Evolutionary conservation across 2,329 filamentous ascomycete species (phyloP).

Genomic region (Endothia cerciana): DNA sequence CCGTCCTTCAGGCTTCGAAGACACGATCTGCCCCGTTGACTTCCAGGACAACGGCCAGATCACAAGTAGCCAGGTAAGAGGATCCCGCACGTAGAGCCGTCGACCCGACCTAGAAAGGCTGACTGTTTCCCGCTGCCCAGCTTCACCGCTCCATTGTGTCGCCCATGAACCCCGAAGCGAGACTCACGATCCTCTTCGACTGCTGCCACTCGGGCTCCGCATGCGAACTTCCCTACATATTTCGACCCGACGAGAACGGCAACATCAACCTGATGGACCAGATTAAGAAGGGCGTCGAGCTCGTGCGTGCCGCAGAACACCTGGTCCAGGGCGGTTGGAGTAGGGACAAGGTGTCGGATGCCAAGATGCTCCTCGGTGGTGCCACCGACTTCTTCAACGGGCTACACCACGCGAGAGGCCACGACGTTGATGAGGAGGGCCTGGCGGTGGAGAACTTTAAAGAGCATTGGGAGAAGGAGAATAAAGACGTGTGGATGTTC

Average conservation of each 20-base stretch:
- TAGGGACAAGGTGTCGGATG: slow-evolving; percentile 51
- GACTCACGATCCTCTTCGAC: slow-evolving; percentile 61
- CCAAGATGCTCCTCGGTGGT: slow-evolving; percentile 55
- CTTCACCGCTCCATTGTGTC: slow-evolving; percentile 58
- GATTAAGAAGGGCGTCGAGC: slow-evolving; percentile 52
- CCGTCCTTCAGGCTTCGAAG: slow-evolving; percentile 46
- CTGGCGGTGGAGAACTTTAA: slow-evolving; percentile 48
- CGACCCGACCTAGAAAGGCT: neutral
- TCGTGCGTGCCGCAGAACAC: slow-evolving; percentile 53
- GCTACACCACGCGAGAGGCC: slow-evolving; percentile 48
- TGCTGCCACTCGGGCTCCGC: slow-evolving; percentile 66
- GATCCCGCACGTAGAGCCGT: neutral
- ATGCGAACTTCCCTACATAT: slow-evolving; percentile 62
- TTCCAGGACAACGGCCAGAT: slow-evolving; percentile 58
- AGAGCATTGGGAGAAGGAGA: slow-evolving; percentile 44
- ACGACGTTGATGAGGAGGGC: slow-evolving; percentile 47
- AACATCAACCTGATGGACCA: slow-evolving; percentile 60
- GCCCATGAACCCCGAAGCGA: slow-evolving; percentile 51
- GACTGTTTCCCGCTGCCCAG: slow-evolving; percentile 24
- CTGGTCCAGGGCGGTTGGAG: slow-evolving; percentile 55
- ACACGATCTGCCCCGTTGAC: slow-evolving; percentile 59
- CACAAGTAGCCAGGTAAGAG: slow-evolving; percentile 46
- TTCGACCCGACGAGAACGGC: slow-evolving; percentile 58
- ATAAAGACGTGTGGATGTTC: slow-evolving; percentile 48
- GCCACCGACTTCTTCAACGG: slow-evolving; percentile 58